Evolutionary conservation across 257 asterid species (phyloP).

Genomic region (Gentiana dahurica): DNA sequence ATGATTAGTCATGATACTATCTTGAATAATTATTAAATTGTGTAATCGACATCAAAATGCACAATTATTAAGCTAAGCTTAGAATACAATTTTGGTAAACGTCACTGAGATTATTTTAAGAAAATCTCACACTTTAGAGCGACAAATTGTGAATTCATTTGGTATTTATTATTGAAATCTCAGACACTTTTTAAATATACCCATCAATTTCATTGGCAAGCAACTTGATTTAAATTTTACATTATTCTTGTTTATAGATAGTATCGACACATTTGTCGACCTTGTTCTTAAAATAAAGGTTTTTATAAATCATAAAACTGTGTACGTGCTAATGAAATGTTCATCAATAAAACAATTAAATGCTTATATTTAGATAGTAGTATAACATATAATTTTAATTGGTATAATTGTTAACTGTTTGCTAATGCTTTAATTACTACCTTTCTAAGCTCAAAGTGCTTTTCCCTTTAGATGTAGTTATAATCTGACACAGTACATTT

Average conservation of each 20-base stretch:
- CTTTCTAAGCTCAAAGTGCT: no score
- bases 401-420: no score
- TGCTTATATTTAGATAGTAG: no score
- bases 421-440: no score
- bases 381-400: no score
- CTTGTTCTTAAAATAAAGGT: no score
- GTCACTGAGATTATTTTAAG: slow-evolving; percentile 5
- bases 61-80: slow-evolving; percentile 1
- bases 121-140: slow-evolving; percentile 1
- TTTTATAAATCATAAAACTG: no score
- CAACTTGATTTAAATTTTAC: not conserved
- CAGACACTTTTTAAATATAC: not conserved
- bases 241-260: slow-evolving; percentile 5
- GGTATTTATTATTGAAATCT: no score
- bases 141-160: slow-evolving; percentile 4
- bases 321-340: no score
- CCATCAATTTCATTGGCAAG: not conserved
- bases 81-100: slow-evolving; percentile 10
- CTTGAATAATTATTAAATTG: not conserved
- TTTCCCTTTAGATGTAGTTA: no score
- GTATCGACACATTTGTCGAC: not conserved
- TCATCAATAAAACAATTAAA: no score
- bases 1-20: not conserved
- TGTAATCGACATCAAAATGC: slow-evolving; percentile 2
- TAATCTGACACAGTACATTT: no score